Percentiles rank a stretch among this genome's conserved stretches.
Conservation (phyloP, 1,284 basidiomycete genomes). For the Gymnopus androsaceus region DNA sequence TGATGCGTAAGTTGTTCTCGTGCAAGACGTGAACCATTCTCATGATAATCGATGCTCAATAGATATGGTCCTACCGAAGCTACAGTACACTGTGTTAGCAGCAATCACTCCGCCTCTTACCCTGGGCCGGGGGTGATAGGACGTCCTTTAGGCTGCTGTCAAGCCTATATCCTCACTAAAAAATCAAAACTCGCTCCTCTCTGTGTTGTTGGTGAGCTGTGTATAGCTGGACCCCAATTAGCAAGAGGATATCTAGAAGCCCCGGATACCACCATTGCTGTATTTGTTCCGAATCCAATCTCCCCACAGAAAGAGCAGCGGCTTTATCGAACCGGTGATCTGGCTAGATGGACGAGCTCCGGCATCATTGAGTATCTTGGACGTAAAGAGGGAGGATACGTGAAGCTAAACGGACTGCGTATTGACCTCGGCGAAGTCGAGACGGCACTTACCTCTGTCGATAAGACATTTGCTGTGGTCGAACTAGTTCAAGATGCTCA, state of each 20-base stretch:
- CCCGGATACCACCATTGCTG: slow-evolving; percentile 1
- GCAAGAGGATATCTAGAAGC: slow-evolving; percentile 15
- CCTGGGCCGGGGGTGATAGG: slow-evolving; percentile 7
- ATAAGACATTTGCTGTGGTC: background rate
- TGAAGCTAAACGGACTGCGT: slow-evolving; percentile 16
- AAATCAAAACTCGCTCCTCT: slow-evolving; percentile 6
- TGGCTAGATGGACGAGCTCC: slow-evolving; percentile 9
- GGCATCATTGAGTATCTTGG: slow-evolving; percentile 1
- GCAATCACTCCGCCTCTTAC: background rate
- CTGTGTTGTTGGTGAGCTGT: slow-evolving; percentile 14
- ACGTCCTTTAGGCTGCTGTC: slow-evolving; percentile 2
- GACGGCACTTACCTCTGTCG: background rate
- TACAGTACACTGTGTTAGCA: background rate
- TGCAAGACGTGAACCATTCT: background rate
- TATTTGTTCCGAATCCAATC: slow-evolving; percentile 11
- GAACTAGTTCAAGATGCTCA: background rate
- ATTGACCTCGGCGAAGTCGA: slow-evolving; percentile 18
- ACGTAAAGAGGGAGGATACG: slow-evolving; percentile 4
- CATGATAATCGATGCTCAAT: slow-evolving; percentile 7
- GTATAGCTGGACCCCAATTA: slow-evolving; percentile 11
- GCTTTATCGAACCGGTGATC: slow-evolving; percentile 14
- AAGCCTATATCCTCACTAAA: slow-evolving; percentile 5
- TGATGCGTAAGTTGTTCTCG: background rate
- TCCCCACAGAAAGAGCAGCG: background rate
- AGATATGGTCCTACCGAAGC: slow-evolving; percentile 9